Conservation (phyloP, 768 basidiomycete species). For the Hygrocybe punicea region DNA sequence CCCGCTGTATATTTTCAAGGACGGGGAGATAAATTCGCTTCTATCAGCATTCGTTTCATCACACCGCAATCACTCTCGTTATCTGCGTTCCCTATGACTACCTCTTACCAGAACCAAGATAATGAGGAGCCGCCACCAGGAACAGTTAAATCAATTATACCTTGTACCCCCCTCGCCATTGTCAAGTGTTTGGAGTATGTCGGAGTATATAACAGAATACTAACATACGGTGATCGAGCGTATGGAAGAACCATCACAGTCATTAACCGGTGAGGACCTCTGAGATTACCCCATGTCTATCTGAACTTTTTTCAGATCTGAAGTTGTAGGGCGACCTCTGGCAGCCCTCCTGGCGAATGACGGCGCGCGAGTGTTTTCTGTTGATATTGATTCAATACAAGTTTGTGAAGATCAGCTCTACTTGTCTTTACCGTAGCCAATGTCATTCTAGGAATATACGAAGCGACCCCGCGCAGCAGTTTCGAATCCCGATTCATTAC, state of each 20-base stretch:
- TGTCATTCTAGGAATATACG: conserved; percentile 68
- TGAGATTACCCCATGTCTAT: too few species aligned
- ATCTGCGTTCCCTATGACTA: conserved; percentile 43
- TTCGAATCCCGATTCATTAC: conserved; percentile 32
- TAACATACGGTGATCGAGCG: conserved; percentile 92
- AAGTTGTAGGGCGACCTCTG: conserved; percentile 96
- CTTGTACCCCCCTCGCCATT: conserved; percentile 94
- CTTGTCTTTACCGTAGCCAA: background rate
- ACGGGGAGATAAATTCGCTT: background rate
- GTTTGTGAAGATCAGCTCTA: conserved; percentile 28
- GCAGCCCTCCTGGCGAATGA: conserved; percentile 95
- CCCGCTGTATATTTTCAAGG: background rate
- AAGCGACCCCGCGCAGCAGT: conserved; percentile 65
- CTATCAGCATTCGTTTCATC: conserved; percentile 85
- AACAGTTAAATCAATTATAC: conserved; percentile 92
- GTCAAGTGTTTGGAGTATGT: conserved; percentile 91
- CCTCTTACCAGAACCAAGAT: conserved; percentile 35
- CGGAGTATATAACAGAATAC: conserved; percentile 88
- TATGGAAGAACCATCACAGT: conserved; percentile 92
- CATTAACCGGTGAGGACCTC: conserved; percentile 73
- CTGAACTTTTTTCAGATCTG: conserved; percentile 65
- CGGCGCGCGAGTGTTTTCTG: conserved; percentile 91
- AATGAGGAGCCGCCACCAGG: conserved; percentile 72
- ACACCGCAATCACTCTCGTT: conserved; percentile 65
- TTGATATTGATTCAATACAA: conserved; percentile 93